Base-by-base conservation (phyloP, 306 rosid species). In the Gynostemma pentaphyllum region DNA sequence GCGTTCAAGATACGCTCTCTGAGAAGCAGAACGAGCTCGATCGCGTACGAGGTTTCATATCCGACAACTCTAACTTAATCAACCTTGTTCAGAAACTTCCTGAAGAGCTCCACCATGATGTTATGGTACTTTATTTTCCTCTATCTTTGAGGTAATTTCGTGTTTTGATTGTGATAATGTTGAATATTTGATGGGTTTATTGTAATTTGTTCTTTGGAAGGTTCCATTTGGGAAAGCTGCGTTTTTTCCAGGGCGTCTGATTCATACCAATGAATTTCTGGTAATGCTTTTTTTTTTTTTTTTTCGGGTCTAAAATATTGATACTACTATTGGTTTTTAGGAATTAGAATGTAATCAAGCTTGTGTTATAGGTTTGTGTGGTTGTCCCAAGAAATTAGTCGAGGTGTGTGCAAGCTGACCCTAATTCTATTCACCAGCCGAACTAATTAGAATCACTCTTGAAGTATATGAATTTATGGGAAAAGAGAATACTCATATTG, bases 171-270 rank as follows among this genome's bases (percentile, higher is more conserved):
- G 42, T 8, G 44, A 55, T 55, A 30, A 1, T 32, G 26, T 32
- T 3, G 63, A 32, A 30, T n/a, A 4, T 10, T 18, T 9, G 27
- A 4, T 56, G 30, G 41, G 26, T 41, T 48, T 7, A 18, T 6
- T 45, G 42, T 47, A 60, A 14, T 49, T n/a, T 12, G 18, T 28
- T 37, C 22, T 15, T 21, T 56, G 21, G 21, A 64, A 90, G 97
- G 97, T 87, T 52, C 98, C 98, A 18, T 85, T 91, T 79, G 98
- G 98, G 5, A 85, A 91, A 70, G 95, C 92, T 4, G 96, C 98
- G 11, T 91, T 91, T 48, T 91, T 91, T 68, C 98, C 98, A 0
- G 98, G 98, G 42, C 86, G 95, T 47, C 74, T 88, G 82, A 74
- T 88, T 60, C 98, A 91, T 73, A 88, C 98, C 71, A 91, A 91